Percentiles rank a stretch among this genome's conserved stretches.
These are phyloP conservation scores for Salix exigua DNA, from an alignment of 345 rosid species.

Conservation along the genomic window DNA sequence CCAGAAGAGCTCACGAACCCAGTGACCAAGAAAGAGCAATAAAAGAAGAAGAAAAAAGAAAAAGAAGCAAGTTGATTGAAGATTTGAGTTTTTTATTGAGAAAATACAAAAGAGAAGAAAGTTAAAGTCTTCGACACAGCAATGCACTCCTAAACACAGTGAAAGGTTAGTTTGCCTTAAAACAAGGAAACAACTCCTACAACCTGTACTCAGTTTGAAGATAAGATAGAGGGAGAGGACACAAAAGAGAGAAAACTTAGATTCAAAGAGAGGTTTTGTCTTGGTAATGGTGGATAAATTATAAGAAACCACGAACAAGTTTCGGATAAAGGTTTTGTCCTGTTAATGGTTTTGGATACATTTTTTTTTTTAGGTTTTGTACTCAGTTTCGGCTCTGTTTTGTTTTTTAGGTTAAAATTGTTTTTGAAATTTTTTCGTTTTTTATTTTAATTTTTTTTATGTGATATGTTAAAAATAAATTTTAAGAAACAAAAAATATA, in stretches of 20 bases:
- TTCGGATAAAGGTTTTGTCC: no score
- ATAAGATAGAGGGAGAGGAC: neutral
- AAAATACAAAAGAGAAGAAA: constrained; percentile 6
- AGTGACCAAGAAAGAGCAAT: neutral
- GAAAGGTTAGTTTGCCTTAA: neutral
- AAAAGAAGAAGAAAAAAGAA: constrained; percentile 4
- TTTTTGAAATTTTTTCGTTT: no score
- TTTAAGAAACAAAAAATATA: no score
- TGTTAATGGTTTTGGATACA: no score
- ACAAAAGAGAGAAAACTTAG: constrained; percentile 38
- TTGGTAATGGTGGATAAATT: neutral
- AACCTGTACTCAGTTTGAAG: constrained; percentile 7
- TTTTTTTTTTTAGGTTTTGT: no score
- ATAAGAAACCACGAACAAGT: neutral
- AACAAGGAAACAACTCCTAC: constrained; percentile 11
- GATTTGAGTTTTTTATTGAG: constrained; percentile 8
- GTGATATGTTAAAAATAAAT: no score
- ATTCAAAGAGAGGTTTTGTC: constrained; percentile 59
- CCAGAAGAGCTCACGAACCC: constrained; percentile 33
- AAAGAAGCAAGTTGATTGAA: constrained; percentile 19
- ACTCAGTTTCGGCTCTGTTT: no score
- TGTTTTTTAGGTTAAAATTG: no score
- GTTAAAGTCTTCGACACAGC: constrained; percentile 11
- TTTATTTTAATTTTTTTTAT: no score
- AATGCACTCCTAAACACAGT: constrained; percentile 11